Conservation (phyloP, 1,139 yeast genomes). For the Scheffersomyces cryptocercus region DNA sequence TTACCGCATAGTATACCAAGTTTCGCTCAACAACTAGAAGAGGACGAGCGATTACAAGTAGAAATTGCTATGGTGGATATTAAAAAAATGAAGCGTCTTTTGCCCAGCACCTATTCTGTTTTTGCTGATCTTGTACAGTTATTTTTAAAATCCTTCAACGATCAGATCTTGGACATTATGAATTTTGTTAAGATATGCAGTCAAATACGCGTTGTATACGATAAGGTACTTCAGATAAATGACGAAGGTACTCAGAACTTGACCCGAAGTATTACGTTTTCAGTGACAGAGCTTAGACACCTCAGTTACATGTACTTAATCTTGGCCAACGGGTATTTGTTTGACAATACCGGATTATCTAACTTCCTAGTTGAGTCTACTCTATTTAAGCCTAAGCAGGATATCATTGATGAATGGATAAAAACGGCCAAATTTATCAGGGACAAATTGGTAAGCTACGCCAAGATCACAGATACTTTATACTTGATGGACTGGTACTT, state of each 20-base stretch:
- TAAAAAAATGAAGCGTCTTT: slow-evolving; percentile 9
- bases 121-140: slow-evolving; percentile 6
- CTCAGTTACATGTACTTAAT: slow-evolving; percentile 19
- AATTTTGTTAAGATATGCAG: slow-evolving; percentile 5
- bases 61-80: slow-evolving; percentile 11
- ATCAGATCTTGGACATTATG: slow-evolving; percentile 7
- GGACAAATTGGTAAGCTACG: slow-evolving; percentile 19
- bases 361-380: slow-evolving; percentile 10
- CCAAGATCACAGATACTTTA: slow-evolving; percentile 25
- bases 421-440: slow-evolving; percentile 23
- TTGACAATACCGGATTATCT: slow-evolving; percentile 9
- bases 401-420: slow-evolving; percentile 25
- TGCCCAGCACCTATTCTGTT: slow-evolving; percentile 9
- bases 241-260: slow-evolving; percentile 7
- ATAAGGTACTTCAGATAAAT: slow-evolving; percentile 4
- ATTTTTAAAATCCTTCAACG: slow-evolving; percentile 8
- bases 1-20: not conserved
- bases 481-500: slow-evolving; percentile 34
- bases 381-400: slow-evolving; percentile 8
- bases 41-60: slow-evolving; percentile 5
- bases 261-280: slow-evolving; percentile 6
- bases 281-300: slow-evolving; percentile 10
- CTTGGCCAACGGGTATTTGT: slow-evolving; percentile 24
- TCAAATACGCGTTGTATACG: slow-evolving; percentile 6
- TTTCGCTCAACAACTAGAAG: slow-evolving; percentile 5